A percentile compares a stretch with the other conserved stretches of the same genome.
Conservation (phyloP, 1,284 basidiomycete species). For the Boletus semigastroideus region DNA sequence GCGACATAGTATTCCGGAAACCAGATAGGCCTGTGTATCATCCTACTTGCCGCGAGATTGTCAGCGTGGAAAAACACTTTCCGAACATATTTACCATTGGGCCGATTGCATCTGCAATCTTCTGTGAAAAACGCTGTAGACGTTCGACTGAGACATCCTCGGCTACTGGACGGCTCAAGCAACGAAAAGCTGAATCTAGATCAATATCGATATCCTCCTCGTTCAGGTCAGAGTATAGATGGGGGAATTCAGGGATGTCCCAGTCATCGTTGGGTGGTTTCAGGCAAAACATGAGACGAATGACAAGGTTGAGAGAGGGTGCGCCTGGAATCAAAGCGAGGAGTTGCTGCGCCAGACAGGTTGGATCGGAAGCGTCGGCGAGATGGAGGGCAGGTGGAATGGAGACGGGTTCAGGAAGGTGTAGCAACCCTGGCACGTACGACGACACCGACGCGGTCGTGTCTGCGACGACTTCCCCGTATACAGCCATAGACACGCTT, state of each 20-base stretch:
- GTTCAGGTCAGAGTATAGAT: conserved; percentile 57
- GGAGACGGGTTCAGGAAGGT: conserved; percentile 15
- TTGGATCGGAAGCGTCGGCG: conserved; percentile 59
- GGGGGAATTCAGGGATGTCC: conserved; percentile 71
- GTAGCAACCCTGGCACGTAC: conserved; percentile 19
- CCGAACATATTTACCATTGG: conserved; percentile 43
- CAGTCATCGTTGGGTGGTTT: conserved; percentile 74
- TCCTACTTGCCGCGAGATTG: conserved; percentile 40
- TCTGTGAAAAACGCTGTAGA: conserved; percentile 52
- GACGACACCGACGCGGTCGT: conserved; percentile 4
- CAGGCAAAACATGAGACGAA: conserved; percentile 71
- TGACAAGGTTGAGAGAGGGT: conserved; percentile 59
- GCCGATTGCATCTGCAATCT: conserved; percentile 50
- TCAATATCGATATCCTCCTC: conserved; percentile 49
- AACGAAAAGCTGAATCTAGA: conserved; percentile 51
- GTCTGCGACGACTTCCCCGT: conserved; percentile 28
- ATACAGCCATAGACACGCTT: conserved; percentile 51
- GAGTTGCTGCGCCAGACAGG: conserved; percentile 56
- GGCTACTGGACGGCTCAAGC: conserved; percentile 53
- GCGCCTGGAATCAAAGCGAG: conserved; percentile 58
- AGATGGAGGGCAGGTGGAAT: conserved; percentile 50
- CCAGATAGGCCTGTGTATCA: conserved; percentile 51
- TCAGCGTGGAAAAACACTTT: conserved; percentile 3
- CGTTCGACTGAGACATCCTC: conserved; percentile 50
- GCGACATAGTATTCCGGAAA: conserved; percentile 60